phyloP scores from a whole-genome alignment of 163 green algal species.

The Scenedesmus sp. region DNA sequence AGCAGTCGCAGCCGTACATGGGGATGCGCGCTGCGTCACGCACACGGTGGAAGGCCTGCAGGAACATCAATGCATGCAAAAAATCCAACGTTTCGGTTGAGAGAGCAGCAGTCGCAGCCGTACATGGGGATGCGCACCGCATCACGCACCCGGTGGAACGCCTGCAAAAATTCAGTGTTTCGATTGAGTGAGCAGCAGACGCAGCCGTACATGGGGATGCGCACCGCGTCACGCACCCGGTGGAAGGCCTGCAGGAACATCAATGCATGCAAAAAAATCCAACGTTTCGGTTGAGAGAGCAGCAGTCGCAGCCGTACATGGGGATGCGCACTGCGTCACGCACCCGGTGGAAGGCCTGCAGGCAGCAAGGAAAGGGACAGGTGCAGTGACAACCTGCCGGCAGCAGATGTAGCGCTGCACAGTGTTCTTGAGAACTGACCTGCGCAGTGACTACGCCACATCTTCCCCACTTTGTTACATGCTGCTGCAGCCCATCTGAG shows the following conservation, averaged over 20 bases:
- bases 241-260: slow-evolving; percentile 62
- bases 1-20: slow-evolving; percentile 97
- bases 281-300: not conserved
- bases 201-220: slow-evolving; percentile 88
- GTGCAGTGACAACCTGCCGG: no score
- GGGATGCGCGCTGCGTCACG: slow-evolving; percentile 75
- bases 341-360: slow-evolving; percentile 68
- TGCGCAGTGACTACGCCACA: no score
- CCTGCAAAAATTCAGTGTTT: not conserved
- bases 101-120: slow-evolving; percentile 80
- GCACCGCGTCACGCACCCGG: slow-evolving; percentile 71
- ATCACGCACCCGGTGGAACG: slow-evolving; percentile 74
- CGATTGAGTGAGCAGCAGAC: slow-evolving; percentile 90
- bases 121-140: slow-evolving; percentile 78
- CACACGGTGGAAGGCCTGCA: slow-evolving; percentile 71
- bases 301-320: slow-evolving; percentile 87
- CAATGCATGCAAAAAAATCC: not conserved
- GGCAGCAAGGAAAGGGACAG: no score
- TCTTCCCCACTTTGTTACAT: not conserved
- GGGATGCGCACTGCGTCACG: slow-evolving; percentile 72
- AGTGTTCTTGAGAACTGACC: no score
- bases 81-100: not conserved
- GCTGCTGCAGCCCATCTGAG: not conserved
- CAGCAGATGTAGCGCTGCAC: no score
- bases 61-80: not conserved